A percentile compares a stretch with the other conserved stretches of the same genome.
Conservation (phyloP, 2,329 filamentous ascomycete genomes). For the Fusarium metavorans region DNA sequence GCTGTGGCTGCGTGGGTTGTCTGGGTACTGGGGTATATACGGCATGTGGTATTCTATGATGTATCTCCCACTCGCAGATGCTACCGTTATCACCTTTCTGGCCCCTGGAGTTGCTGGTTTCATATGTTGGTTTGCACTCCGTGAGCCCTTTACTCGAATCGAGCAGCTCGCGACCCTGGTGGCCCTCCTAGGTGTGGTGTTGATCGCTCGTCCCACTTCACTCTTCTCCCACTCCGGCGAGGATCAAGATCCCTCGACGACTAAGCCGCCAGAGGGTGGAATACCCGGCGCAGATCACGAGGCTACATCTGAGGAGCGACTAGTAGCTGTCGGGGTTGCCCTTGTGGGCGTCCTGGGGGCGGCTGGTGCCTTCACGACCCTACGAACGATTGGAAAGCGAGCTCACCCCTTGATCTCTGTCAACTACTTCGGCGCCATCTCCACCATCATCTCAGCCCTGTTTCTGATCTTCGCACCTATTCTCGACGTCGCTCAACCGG, state of each 20-base stretch:
- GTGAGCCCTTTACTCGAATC: slow-evolving; percentile 81
- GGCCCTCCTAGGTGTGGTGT: slow-evolving; percentile 81
- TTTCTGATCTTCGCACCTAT: slow-evolving; percentile 66
- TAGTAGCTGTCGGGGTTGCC: slow-evolving; percentile 77
- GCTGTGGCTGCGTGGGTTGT: slow-evolving; percentile 75
- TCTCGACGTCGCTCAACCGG: slow-evolving; percentile 60
- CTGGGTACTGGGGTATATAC: slow-evolving; percentile 83
- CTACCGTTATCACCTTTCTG: slow-evolving; percentile 90
- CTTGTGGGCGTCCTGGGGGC: slow-evolving; percentile 83
- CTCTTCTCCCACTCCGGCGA: slow-evolving; percentile 57
- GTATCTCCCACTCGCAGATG: slow-evolving; percentile 87
- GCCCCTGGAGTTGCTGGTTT: slow-evolving; percentile 83
- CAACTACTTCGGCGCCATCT: slow-evolving; percentile 83
- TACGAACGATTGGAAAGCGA: slow-evolving; percentile 83
- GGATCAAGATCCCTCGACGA: slow-evolving; percentile 33
- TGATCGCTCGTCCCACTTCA: slow-evolving; percentile 80
- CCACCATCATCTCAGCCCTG: slow-evolving; percentile 73
- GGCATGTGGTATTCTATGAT: slow-evolving; percentile 76
- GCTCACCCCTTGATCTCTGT: slow-evolving; percentile 87
- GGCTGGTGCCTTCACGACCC: slow-evolving; percentile 78
- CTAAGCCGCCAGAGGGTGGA: slow-evolving; percentile 25
- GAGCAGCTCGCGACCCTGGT: slow-evolving; percentile 82
- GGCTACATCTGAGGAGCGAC: slow-evolving; percentile 71
- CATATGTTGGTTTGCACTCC: slow-evolving; percentile 78
- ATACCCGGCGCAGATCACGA: slow-evolving; percentile 51